Conservation (phyloP, 805 yeast genomes). For the Zygosaccharomyces bisporus region DNA sequence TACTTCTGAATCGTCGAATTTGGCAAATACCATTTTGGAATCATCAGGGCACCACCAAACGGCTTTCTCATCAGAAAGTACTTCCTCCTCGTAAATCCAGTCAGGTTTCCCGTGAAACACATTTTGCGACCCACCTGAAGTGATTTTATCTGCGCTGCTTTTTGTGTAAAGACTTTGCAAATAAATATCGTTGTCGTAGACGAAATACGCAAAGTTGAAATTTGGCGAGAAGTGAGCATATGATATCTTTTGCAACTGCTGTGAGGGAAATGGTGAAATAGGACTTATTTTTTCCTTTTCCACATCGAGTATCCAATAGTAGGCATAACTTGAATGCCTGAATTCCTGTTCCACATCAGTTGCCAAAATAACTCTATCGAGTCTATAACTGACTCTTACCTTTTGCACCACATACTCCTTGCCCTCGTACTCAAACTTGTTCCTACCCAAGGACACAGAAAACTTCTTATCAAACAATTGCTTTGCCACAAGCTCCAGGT, state of each 20-base stretch:
- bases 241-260: conserved; percentile 27
- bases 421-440: conserved; percentile 43
- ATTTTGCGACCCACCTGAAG: conserved; percentile 48
- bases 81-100: conserved; percentile 93
- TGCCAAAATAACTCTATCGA: conserved; percentile 50
- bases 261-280: conserved; percentile 25
- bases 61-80: conserved; percentile 52
- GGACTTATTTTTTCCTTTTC: conserved; percentile 35
- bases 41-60: conserved; percentile 76
- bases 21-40: conserved; percentile 49
- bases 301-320: conserved; percentile 60
- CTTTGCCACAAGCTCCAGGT: conserved; percentile 26
- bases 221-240: conserved; percentile 61
- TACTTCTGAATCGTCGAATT: conserved; percentile 58
- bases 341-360: conserved; percentile 52
- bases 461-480: conserved; percentile 33
- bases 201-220: conserved; percentile 53
- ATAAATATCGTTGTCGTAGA: conserved; percentile 53
- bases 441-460: conserved; percentile 23
- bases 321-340: conserved; percentile 65
- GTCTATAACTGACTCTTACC: conserved; percentile 43
- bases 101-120: conserved; percentile 71
- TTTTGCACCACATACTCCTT: conserved; percentile 39
- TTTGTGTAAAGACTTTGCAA: conserved; percentile 38
- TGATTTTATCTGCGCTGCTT: conserved; percentile 19